Conservation (phyloP, 1,284 basidiomycete species). For the Cutaneotrichosporon sp. region DNA sequence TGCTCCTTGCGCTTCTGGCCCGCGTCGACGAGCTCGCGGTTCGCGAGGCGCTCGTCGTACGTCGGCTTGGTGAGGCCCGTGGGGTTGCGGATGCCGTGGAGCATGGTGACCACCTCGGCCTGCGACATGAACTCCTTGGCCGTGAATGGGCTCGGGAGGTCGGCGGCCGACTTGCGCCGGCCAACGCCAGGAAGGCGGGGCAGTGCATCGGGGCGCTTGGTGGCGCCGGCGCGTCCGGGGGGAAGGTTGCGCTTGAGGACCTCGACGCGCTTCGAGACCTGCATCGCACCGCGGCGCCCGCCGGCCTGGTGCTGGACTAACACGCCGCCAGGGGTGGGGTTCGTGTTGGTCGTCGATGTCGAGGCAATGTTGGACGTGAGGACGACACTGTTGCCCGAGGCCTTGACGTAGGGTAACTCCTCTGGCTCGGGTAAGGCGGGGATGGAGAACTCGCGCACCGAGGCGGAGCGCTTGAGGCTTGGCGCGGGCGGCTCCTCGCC, state of each 20-base stretch:
- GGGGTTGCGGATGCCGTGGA: slow-evolving; percentile 35
- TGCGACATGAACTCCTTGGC: slow-evolving; percentile 43
- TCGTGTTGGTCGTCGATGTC: slow-evolving; percentile 62
- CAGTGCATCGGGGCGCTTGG: slow-evolving; percentile 1
- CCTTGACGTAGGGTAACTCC: slow-evolving; percentile 63
- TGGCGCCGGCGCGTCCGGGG: not conserved
- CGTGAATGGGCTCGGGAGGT: slow-evolving; percentile 6
- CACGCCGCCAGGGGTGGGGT: slow-evolving; percentile 29
- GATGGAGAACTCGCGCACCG: slow-evolving; percentile 30
- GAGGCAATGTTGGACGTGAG: slow-evolving; percentile 88
- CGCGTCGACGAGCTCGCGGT: slow-evolving; percentile 41
- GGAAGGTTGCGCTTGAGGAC: slow-evolving; percentile 49
- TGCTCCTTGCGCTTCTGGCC: slow-evolving; percentile 62
- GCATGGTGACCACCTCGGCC: slow-evolving; percentile 45
- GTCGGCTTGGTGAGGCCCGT: slow-evolving; percentile 27
- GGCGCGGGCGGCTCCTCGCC: slow-evolving; percentile 41
- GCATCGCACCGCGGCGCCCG: slow-evolving; percentile 43
- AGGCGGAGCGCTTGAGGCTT: slow-evolving; percentile 37
- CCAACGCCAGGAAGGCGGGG: not conserved
- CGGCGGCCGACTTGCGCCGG: slow-evolving; percentile 23
- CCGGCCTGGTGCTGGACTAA: slow-evolving; percentile 3
- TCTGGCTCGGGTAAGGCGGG: slow-evolving; percentile 30
- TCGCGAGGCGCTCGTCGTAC: slow-evolving; percentile 35
- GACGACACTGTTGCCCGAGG: slow-evolving; percentile 91
- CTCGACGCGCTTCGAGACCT: slow-evolving; percentile 54